Percentiles rank a stretch among this genome's conserved stretches.
These are phyloP conservation scores for Eragrostis tef DNA, from an alignment of 202 grass and related monocot species.

Conservation along the genomic window DNA sequence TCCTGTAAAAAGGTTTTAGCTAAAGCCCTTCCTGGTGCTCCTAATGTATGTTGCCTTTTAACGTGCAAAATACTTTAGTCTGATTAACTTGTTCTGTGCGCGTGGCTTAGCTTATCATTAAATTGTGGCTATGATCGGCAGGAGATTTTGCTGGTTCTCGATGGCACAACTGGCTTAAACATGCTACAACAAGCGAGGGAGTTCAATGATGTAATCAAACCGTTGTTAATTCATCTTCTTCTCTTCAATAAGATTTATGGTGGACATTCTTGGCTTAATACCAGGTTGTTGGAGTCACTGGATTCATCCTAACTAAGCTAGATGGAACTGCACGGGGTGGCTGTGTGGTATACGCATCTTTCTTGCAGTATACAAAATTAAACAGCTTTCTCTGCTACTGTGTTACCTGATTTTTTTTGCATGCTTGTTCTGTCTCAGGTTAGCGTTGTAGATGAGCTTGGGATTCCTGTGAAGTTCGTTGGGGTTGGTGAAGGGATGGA, in stretches of 20 bases:
- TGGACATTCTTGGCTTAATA: slow-evolving; percentile 31
- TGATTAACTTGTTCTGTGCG: slow-evolving; percentile 6
- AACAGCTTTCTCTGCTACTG: background rate
- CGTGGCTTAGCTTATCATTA: background rate
- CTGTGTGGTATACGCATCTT: slow-evolving; percentile 66
- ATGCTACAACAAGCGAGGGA: slow-evolving; percentile 91
- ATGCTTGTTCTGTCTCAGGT: slow-evolving; percentile 61
- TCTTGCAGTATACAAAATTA: slow-evolving; percentile 3
- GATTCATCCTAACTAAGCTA: slow-evolving; percentile 87
- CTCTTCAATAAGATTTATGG: slow-evolving; percentile 1
- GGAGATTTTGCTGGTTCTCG: slow-evolving; percentile 90
- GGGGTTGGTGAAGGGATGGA: slow-evolving; percentile 93
- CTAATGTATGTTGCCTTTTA: slow-evolving; percentile 56
- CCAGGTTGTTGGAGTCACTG: slow-evolving; percentile 95
- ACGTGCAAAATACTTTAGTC: background rate
- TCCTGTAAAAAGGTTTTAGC: slow-evolving; percentile 80
- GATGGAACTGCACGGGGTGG: slow-evolving; percentile 86
- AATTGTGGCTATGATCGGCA: slow-evolving; percentile 36
- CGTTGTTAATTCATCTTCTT: slow-evolving; percentile 1
- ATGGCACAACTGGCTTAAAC: slow-evolving; percentile 98
- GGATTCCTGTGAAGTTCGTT: slow-evolving; percentile 94
- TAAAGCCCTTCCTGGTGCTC: slow-evolving; percentile 81
- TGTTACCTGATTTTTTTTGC: background rate
- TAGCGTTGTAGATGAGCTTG: slow-evolving; percentile 92
- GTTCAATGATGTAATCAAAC: slow-evolving; percentile 83